These are phyloP conservation scores for Bolboschoenus planiculmis DNA, from an alignment of 176 grass and related monocot species.

Conservation along the genomic window DNA sequence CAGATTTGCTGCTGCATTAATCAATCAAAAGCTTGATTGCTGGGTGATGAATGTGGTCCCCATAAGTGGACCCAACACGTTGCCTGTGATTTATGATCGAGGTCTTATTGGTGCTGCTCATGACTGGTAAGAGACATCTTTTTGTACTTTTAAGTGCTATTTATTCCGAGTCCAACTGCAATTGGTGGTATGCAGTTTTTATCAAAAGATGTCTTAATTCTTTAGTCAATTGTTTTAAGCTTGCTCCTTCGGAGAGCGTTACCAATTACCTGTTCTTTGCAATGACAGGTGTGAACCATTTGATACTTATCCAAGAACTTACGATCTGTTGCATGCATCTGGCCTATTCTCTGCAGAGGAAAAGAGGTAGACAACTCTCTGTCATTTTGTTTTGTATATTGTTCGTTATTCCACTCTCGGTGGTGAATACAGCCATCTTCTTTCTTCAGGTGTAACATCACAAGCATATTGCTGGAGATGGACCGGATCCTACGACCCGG, in stretches of 20 bases:
- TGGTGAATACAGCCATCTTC: not conserved
- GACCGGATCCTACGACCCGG: slow-evolving; percentile 77
- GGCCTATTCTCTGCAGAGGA: slow-evolving; percentile 73
- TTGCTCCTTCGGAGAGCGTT: not conserved
- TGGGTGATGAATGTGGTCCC: slow-evolving; percentile 99
- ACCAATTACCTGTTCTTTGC: not conserved
- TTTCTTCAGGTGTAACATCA: slow-evolving; percentile 60
- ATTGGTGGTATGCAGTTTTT: slow-evolving; percentile 14
- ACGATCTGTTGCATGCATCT: slow-evolving; percentile 77
- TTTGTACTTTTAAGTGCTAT: not conserved
- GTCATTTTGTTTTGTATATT: not conserved
- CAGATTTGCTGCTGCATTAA: slow-evolving; percentile 79
- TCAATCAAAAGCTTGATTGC: slow-evolving; percentile 56
- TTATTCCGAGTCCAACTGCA: not conserved
- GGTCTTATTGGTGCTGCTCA: slow-evolving; percentile 89
- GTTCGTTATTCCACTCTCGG: not conserved
- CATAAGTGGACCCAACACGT: slow-evolving; percentile 61
- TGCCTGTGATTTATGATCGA: slow-evolving; percentile 87
- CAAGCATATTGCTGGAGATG: slow-evolving; percentile 82
- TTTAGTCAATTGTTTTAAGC: not conserved
- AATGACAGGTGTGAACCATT: slow-evolving; percentile 83
- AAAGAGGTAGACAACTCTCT: slow-evolving; percentile 46
- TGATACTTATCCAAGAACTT: slow-evolving; percentile 96
- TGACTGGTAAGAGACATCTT: slow-evolving; percentile 60
- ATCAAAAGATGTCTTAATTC: not conserved